phyloP scores from a whole-genome alignment of 768 basidiomycete genomes.

The Hygrocybe punicea region DNA sequence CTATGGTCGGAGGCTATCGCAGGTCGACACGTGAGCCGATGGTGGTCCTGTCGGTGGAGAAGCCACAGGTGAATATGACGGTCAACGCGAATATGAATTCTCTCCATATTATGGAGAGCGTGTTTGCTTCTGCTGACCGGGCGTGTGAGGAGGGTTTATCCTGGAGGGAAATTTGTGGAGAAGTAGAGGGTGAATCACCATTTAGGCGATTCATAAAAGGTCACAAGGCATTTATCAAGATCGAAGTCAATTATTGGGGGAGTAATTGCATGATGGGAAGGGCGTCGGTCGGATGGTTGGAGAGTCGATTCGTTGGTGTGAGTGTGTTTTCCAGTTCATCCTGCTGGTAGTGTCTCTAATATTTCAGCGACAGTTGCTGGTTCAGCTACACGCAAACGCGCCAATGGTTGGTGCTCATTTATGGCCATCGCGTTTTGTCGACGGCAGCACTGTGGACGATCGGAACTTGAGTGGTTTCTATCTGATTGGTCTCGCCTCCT shows the following conservation, averaged over 20 bases:
- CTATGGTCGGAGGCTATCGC: background rate
- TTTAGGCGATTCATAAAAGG: constrained; percentile 1
- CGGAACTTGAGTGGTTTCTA: constrained; percentile 4
- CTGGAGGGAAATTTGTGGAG: constrained; percentile 4
- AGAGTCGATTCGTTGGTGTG: constrained; percentile 6
- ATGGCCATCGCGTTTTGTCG: constrained; percentile 3
- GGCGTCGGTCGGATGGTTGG: constrained; percentile 4
- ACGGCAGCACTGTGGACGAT: background rate
- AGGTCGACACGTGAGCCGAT: constrained; percentile 2
- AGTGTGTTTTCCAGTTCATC: background rate
- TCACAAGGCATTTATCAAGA: constrained; percentile 3
- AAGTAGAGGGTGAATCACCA: background rate
- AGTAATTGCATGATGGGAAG: constrained; percentile 6
- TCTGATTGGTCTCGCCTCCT: background rate
- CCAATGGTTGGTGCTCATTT: background rate
- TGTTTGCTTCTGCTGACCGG: background rate
- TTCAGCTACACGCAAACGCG: background rate
- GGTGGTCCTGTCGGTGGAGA: constrained; percentile 6
- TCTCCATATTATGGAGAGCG: background rate
- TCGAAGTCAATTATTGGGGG: constrained; percentile 7
- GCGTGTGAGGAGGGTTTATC: background rate
- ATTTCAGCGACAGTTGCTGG: constrained; percentile 2
- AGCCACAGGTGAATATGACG: constrained; percentile 7
- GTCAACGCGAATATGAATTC: constrained; percentile 3
- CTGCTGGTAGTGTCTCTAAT: background rate